Conservation (phyloP, 2,329 filamentous ascomycete species). For the Raffaelea ambrosiae region DNA sequence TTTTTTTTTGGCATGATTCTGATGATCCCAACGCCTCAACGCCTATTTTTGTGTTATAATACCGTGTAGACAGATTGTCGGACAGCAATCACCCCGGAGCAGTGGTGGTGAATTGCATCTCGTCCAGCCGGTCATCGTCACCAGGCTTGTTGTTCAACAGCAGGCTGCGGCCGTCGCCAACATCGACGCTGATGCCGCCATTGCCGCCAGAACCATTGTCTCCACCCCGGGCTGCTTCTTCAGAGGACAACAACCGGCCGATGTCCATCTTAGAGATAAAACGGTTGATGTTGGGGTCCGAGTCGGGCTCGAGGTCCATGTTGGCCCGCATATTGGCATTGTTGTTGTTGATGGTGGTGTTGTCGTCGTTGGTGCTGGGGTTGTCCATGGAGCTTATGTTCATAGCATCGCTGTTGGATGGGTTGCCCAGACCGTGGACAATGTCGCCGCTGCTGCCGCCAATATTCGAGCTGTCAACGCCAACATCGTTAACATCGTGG, state of each 20-base stretch:
- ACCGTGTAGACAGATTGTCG: no score
- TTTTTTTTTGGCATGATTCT: no score
- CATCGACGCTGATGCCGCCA: background rate
- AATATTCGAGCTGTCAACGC: background rate
- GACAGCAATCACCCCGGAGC: background rate
- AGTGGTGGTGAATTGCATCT: constrained; percentile 6
- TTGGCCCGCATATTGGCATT: background rate
- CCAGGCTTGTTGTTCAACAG: background rate
- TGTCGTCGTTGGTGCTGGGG: background rate
- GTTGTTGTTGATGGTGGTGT: background rate
- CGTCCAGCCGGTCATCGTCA: constrained; percentile 12
- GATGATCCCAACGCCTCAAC: no score
- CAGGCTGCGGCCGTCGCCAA: background rate
- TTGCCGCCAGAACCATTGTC: background rate
- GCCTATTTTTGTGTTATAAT: no score
- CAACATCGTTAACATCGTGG: background rate
- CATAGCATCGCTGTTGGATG: no score
- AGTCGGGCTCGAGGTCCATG: constrained; percentile 10
- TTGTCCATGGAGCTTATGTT: constrained; percentile 4
- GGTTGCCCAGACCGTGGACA: constrained; percentile 5
- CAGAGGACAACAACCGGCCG: constrained; percentile 12
- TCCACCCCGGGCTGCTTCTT: constrained; percentile 4
- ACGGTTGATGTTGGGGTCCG: constrained; percentile 8
- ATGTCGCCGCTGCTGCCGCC: background rate
- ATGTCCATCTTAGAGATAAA: constrained; percentile 15